Evolutionary conservation across 2,329 filamentous ascomycete species (phyloP).

Genomic region (Phoma sp.): DNA sequence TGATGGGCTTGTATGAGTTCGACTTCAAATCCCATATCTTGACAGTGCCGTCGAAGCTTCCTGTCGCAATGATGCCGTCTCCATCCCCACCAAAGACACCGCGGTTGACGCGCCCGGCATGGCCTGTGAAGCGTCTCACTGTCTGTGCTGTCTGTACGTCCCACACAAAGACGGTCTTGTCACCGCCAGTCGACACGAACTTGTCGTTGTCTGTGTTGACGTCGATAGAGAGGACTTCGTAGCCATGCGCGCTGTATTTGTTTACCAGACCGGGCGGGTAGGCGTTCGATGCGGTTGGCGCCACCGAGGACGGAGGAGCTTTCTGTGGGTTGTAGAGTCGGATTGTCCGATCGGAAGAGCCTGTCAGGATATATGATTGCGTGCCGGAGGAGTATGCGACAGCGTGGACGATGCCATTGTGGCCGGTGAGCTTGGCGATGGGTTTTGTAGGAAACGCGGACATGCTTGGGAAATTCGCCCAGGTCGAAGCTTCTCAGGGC

Average conservation of each 20-base stretch:
- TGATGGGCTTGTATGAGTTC: constrained; percentile 66
- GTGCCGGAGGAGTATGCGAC: constrained; percentile 57
- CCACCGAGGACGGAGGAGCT: constrained; percentile 47
- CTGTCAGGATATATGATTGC: constrained; percentile 73
- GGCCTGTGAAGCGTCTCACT: constrained; percentile 74
- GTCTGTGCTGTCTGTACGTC: constrained; percentile 85
- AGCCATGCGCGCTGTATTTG: constrained; percentile 87
- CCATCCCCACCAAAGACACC: constrained; percentile 79
- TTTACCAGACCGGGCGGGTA: constrained; percentile 69
- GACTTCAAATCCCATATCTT: constrained; percentile 64
- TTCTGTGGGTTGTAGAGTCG: constrained; percentile 82
- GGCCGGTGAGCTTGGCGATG: constrained; percentile 50
- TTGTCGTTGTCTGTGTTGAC: constrained; percentile 77
- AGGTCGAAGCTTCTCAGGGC: constrained; percentile 23
- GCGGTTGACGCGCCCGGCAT: constrained; percentile 76
- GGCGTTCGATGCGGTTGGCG: constrained; percentile 32
- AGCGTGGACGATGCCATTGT: constrained; percentile 56
- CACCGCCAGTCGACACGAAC: constrained; percentile 87
- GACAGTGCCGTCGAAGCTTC: constrained; percentile 76
- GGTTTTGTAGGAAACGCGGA: constrained; percentile 49
- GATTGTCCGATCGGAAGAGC: constrained; percentile 82
- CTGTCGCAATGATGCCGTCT: constrained; percentile 74
- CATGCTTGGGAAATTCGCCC: constrained; percentile 31
- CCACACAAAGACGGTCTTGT: constrained; percentile 92
- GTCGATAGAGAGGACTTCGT: constrained; percentile 83